These are phyloP conservation scores for Fusarium sp. DNA, from an alignment of 2,329 filamentous ascomycete species.

Conservation along the genomic window DNA sequence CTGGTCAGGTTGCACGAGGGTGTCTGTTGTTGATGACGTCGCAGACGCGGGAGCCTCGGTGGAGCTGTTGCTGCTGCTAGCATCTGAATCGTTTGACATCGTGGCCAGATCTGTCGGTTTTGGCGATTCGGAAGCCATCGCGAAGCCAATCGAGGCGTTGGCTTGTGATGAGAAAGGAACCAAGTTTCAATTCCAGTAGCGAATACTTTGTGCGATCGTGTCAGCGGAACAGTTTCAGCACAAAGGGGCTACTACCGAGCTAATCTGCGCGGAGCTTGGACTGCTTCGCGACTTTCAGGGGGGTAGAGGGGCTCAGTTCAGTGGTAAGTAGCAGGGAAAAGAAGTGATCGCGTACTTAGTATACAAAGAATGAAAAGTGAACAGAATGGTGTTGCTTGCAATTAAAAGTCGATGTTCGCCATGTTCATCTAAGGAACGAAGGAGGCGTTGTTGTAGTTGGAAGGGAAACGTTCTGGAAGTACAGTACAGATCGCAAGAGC, in stretches of 20 bases:
- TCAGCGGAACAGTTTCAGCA: conserved; percentile 42
- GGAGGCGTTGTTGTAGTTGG: conserved; percentile 37
- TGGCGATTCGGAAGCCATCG: conserved; percentile 55
- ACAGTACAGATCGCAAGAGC: conserved; percentile 48
- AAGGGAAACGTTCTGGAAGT: conserved; percentile 44
- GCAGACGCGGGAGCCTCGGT: conserved; percentile 35
- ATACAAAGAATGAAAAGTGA: conserved; percentile 44
- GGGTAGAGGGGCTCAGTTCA: conserved; percentile 23
- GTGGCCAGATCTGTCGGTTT: conserved; percentile 56
- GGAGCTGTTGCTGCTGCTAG: conserved; percentile 34
- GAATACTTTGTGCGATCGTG: conserved; percentile 43
- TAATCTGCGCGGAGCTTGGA: conserved; percentile 42
- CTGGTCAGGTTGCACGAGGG: conserved; percentile 23
- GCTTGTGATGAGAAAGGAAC: conserved; percentile 26
- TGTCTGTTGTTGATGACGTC: conserved; percentile 42
- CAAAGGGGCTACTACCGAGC: conserved; percentile 43
- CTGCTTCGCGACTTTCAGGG: conserved; percentile 41
- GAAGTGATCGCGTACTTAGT: conserved; percentile 41
- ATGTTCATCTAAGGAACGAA: conserved; percentile 35
- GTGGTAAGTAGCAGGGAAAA: not conserved
- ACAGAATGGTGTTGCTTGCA: conserved; percentile 31
- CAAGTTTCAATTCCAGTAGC: conserved; percentile 39
- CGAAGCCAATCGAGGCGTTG: conserved; percentile 39
- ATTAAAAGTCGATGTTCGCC: conserved; percentile 37
- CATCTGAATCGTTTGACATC: conserved; percentile 53